Evolutionary conservation across 495 filamentous ascomycete genomes (phyloP), one percentile per base, ranked within the genome.

Genomic region (Penicillium verhagenii): DNA sequence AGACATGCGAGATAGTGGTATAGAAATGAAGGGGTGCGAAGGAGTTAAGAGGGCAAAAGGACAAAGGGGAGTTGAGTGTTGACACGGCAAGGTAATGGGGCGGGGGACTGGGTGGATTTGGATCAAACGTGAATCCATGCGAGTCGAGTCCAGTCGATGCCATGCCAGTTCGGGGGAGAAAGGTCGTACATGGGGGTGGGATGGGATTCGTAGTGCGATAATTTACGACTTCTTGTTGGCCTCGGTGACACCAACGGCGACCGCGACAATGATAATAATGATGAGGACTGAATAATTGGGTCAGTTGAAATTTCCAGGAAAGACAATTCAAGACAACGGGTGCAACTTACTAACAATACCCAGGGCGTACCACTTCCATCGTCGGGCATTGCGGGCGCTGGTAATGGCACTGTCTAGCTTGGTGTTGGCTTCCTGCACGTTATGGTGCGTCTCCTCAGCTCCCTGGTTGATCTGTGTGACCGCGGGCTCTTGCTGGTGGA

Each of bases 291-390:
- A 33, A 26, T 58, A n/a, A n/a, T n/a, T n/a, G 20, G 37, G 39
- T 49, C 29, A 55, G 53, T 23, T 2, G 19, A 24, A n/a, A n/a
- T n/a, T n/a, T n/a, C n/a, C n/a, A n/a, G n/a, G n/a, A n/a, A n/a
- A n/a, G n/a, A n/a, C n/a, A n/a, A n/a, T n/a, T n/a, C n/a, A n/a
- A n/a, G n/a, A n/a, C n/a, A n/a, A n/a, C n/a, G n/a, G n/a, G n/a
- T n/a, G 18, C 33, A 52, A 90, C 88, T 74, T 84, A 92, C 89
- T 76, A 57, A 81, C 66, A 59, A 97, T 89, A 61, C 87, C 82
- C 66, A 97, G 71, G 72, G 92, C 96, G 65, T 90, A 93, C 94
- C 94, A 98, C 89, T 97, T 98, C 91, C 96, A 97, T 76, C 85
- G 89, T 57, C 90, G 82, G 31, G 87, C 85, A 47, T 81, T 81